phyloP scores from a whole-genome alignment of 2,329 filamentous ascomycete genomes.

The Colletotrichum graminicola region DNA sequence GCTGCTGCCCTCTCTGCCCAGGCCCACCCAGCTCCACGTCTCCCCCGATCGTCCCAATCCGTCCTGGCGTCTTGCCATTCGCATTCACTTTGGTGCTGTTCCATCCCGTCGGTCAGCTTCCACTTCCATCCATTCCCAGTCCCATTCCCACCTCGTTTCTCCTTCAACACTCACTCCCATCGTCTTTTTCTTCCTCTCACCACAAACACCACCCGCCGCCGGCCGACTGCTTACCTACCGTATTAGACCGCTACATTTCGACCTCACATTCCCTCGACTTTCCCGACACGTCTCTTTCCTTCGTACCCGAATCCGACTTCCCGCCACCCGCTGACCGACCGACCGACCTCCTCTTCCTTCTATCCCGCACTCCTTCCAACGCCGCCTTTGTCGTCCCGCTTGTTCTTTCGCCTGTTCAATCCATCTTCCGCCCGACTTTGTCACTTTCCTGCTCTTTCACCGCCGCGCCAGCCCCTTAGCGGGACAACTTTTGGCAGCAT shows the following conservation, averaged over 20 bases:
- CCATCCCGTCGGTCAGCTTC: constrained; percentile 17
- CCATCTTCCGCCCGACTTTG: neutral
- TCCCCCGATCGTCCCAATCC: constrained; percentile 17
- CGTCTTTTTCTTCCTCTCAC: neutral
- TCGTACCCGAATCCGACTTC: constrained; percentile 17
- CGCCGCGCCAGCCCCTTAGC: constrained; percentile 2
- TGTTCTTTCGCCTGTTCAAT: neutral
- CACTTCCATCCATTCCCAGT: neutral
- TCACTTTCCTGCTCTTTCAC: neutral
- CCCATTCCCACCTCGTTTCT: neutral
- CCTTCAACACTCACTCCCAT: constrained; percentile 10
- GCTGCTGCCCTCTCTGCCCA: neutral
- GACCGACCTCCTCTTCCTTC: constrained; percentile 4
- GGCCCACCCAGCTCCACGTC: constrained; percentile 11
- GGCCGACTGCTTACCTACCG: neutral
- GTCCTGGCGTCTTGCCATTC: constrained; percentile 10
- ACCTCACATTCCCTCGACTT: constrained; percentile 10
- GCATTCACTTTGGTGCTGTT: constrained; percentile 22
- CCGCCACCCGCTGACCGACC: neutral
- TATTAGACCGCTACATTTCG: constrained; percentile 14
- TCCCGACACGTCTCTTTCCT: neutral
- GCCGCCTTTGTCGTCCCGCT: constrained; percentile 19
- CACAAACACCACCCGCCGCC: neutral
- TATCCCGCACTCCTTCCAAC: neutral
- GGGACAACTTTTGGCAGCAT: neutral